Base-by-base conservation (phyloP, 805 yeast species). In the Blastobotrys attinorum region DNA sequence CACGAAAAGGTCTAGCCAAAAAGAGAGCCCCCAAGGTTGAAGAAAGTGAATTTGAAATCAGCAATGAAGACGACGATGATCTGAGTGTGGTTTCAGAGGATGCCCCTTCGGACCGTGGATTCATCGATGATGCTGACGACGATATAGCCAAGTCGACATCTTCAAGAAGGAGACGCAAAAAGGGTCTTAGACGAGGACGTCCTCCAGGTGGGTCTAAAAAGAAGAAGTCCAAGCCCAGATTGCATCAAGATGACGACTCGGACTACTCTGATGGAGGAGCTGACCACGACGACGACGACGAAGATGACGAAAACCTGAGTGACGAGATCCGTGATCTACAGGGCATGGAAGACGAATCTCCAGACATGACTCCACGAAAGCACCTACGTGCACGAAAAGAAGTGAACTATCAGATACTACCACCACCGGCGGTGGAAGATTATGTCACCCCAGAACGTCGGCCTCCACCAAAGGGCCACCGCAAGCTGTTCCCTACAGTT, bases 341-440 rank as follows among this genome's bases (percentile, higher is more conserved):
- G 10, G 51, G 50, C 6, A 7, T 25, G 10, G n/a, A n/a, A n/a
- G 39, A 42, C 31, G 51, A 45, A n/a, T 15, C 44, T 3, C 47
- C 81, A 5, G 36, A 32, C 10, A 8, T 32, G 2, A 77, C 80
- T 11, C 79, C 85, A 2, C 53, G 55, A 22, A 55, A 53, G 43
- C 62, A 62, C 4, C 61, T 81, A 18, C 71, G 89, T 42, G 81
- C 79, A 48, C 62, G 88, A 49, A 77, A 88, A 45, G 79, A 79
- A 22, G 79, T 89, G 8, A 83, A 88, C 57, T 88, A 88, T 59
- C 75, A 81, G 11, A 69, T 88, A 7, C 90, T 95, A 0, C 96
- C 96, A 1, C 95, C 95, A 3, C 67, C 85, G 44, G 43, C 51
- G n/a, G 39, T 44, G 18, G 62, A 52, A 47, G 62, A 51, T 31